These are phyloP conservation scores for Betula pendula DNA, from an alignment of 306 rosid genomes.

Conservation along the genomic window DNA sequence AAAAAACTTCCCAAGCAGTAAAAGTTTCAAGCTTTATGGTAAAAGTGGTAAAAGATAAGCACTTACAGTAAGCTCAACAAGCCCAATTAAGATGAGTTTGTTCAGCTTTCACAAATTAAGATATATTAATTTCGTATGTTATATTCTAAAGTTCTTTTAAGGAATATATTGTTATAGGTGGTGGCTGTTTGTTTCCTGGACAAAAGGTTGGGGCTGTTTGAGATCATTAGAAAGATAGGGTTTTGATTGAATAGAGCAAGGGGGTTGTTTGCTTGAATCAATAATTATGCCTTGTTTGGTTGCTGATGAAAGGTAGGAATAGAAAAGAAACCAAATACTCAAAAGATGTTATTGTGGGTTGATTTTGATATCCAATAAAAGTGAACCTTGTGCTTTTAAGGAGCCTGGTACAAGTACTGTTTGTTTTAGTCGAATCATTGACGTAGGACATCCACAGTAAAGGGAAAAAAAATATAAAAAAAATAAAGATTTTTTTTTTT, in stretches of 20 bases:
- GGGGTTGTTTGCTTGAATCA: background rate
- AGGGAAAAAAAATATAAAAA: too few species aligned
- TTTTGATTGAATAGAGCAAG: slow-evolving; percentile 1
- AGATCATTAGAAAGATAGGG: slow-evolving; percentile 18
- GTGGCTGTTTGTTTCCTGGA: background rate
- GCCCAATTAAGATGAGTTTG: too few species aligned
- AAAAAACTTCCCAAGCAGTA: too few species aligned
- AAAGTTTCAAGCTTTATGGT: too few species aligned
- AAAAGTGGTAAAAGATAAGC: too few species aligned
- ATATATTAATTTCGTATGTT: background rate
- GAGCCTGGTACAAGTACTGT: background rate
- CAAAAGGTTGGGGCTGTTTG: background rate
- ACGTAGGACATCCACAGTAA: too few species aligned
- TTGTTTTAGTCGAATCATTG: slow-evolving; percentile 14
- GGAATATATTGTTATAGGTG: slow-evolving; percentile 3
- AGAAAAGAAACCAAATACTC: slow-evolving; percentile 1
- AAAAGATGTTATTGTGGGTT: slow-evolving; percentile 5
- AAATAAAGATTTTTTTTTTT: too few species aligned
- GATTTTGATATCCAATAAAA: slow-evolving; percentile 6
- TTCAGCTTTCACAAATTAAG: too few species aligned
- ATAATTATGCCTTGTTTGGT: background rate
- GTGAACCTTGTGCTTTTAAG: background rate
- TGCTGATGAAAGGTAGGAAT: slow-evolving; percentile 9
- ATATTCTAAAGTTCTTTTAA: background rate
- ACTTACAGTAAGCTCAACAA: too few species aligned